Percentiles rank a stretch among this genome's conserved stretches.
These are phyloP conservation scores for Aspergillus texensis DNA, from an alignment of 2,329 filamentous ascomycete species.

Conservation along the genomic window DNA sequence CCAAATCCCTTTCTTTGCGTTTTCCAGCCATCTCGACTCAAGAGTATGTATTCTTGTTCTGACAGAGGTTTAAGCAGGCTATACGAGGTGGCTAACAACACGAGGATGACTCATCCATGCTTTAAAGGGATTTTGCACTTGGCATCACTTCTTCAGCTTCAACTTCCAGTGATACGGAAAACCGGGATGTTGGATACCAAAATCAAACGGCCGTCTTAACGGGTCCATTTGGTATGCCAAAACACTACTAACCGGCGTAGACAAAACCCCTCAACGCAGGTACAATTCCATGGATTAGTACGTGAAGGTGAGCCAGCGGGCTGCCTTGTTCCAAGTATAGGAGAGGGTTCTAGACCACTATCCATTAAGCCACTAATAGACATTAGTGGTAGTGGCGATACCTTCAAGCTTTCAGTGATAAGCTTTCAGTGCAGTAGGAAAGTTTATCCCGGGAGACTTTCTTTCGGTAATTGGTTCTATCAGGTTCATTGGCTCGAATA, in stretches of 20 bases:
- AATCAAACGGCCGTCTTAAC: not conserved
- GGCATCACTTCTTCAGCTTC: not conserved
- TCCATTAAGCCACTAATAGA: not conserved
- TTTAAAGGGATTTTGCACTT: not conserved
- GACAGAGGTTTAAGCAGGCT: not conserved
- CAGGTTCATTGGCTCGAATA: too few relatives aligned
- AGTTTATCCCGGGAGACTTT: too few relatives aligned
- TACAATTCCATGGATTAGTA: not conserved
- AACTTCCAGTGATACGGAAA: not conserved
- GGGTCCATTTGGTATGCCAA: not conserved
- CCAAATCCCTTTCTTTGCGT: constrained; percentile 7
- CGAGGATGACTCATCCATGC: not conserved
- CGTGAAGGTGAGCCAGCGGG: too few relatives aligned
- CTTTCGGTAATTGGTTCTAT: too few relatives aligned
- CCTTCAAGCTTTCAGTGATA: not conserved
- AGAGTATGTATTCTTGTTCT: not conserved
- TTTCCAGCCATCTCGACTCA: constrained; percentile 7
- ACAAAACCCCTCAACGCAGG: not conserved
- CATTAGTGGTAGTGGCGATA: not conserved
- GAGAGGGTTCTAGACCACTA: not conserved
- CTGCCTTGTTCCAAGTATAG: not conserved
- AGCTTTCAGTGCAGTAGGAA: not conserved
- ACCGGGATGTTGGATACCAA: not conserved
- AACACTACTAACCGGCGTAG: not conserved
- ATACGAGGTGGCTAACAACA: not conserved